Evolutionary conservation across 495 filamentous ascomycete species (phyloP).

Genomic region (Aspergillus kassunensis): DNA sequence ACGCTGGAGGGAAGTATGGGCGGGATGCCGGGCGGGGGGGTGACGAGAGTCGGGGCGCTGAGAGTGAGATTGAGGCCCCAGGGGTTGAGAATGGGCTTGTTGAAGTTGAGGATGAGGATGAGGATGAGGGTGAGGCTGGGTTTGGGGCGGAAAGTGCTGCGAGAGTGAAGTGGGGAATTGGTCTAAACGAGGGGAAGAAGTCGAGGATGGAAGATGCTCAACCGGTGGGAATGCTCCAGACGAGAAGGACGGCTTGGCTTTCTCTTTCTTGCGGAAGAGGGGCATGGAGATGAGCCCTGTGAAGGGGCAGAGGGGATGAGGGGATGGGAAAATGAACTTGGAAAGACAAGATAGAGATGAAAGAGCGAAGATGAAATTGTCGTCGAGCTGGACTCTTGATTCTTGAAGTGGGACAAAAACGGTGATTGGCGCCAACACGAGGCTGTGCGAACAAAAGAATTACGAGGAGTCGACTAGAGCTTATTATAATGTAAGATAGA

Average conservation of each 20-base stretch:
- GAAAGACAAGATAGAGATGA: neutral
- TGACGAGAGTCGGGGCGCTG: neutral
- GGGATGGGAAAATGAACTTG: neutral
- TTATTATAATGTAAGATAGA: no score
- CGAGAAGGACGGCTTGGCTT: constrained; percentile 22
- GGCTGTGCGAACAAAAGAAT: constrained; percentile 9
- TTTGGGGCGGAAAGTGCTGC: constrained; percentile 17
- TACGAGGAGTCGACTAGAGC: no score
- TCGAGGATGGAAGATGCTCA: constrained; percentile 26
- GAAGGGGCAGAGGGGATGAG: neutral
- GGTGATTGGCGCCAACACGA: constrained; percentile 16
- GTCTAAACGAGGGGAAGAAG: constrained; percentile 18
- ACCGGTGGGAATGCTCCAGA: constrained; percentile 29
- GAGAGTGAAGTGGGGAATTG: constrained; percentile 20
- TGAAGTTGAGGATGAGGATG: constrained; percentile 10
- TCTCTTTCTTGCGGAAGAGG: constrained; percentile 29
- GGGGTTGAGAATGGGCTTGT: constrained; percentile 8
- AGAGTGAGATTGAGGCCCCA: neutral
- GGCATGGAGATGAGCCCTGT: constrained; percentile 25
- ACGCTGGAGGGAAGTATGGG: constrained; percentile 24
- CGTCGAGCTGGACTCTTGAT: neutral
- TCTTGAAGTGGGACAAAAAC: constrained; percentile 10
- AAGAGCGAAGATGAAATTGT: neutral
- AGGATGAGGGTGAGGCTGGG: constrained; percentile 7
- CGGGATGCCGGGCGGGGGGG: constrained; percentile 13